These are phyloP conservation scores for Tolypocladium pustulatum DNA, from an alignment of 2,329 filamentous ascomycete species.

Conservation along the genomic window DNA sequence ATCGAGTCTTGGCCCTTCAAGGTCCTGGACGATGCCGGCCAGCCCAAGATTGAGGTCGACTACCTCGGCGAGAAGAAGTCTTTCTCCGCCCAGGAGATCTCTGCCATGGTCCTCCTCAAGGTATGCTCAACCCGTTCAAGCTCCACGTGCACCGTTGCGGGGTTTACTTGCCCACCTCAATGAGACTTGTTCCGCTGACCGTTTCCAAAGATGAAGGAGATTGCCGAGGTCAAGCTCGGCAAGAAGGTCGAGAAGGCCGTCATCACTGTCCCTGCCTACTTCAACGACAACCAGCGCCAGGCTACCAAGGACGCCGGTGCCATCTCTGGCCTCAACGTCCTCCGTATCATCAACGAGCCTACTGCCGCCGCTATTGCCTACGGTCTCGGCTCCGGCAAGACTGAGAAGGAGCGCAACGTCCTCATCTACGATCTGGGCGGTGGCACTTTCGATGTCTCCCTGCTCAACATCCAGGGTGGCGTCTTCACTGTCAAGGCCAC, in stretches of 20 bases:
- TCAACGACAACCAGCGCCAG: conserved; percentile 99
- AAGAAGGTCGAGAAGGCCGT: conserved; percentile 99
- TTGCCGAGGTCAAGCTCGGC: conserved; percentile 94
- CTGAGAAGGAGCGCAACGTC: conserved; percentile 96
- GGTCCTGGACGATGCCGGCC: conserved; percentile 80
- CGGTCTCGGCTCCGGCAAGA: conserved; percentile 90
- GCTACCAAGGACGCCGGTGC: conserved; percentile 98
- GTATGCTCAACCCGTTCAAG: conserved; percentile 33
- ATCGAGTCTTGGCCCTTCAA: conserved; percentile 99
- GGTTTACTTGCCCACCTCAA: not conserved
- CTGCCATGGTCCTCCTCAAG: conserved; percentile 97
- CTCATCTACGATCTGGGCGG: conserved; percentile 99
- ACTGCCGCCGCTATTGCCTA: conserved; percentile 97
- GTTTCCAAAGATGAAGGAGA: conserved; percentile 81
- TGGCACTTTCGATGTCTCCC: conserved; percentile 99
- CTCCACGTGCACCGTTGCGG: not conserved
- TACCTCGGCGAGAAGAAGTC: conserved; percentile 92
- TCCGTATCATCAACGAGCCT: conserved; percentile 99
- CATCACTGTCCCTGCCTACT: conserved; percentile 98
- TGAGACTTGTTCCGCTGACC: conserved; percentile 5
- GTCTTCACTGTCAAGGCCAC: conserved; percentile 99
- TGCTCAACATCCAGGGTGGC: conserved; percentile 97
- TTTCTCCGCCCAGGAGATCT: conserved; percentile 98
- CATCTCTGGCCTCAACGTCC: conserved; percentile 93
- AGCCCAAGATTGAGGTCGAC: conserved; percentile 87